Base-by-base conservation (phyloP, 1,284 basidiomycete genomes). In the Ganoderma meredithae region DNA sequence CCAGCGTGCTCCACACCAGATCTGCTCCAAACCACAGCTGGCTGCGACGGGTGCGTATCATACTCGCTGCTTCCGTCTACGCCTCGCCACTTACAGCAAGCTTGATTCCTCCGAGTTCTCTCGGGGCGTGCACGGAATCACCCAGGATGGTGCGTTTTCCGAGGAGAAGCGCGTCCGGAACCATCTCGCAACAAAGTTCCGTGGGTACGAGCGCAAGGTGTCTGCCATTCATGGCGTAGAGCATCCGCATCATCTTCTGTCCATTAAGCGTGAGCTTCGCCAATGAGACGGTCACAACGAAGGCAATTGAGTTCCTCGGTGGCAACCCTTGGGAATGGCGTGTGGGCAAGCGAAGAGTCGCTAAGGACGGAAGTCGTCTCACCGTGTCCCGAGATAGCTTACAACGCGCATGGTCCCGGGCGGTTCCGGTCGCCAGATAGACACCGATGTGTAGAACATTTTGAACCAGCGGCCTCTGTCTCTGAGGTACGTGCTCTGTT, bases 281-380 rank as follows among this genome's bases (percentile, higher is more conserved):
- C 47, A 22, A 49, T 10, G 47, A n/a, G 47, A 22, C 27, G 12
- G 52, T 27, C 27, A 13, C 27, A 19, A 27, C 5, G 52, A 55
- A 52, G 52, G 25, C 12, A 55, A 55, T 55, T 55, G 27, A 55
- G 52, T 55, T 55, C 7, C 52, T 55, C 52, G 27, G 52, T 55
- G 52, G 52, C 52, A 55, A 52, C 47, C 52, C 52, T 55, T 33
- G 52, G 31, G 52, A 33, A 55, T 17, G 27, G 17, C 22, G 47
- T 41, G 22, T n/a, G 40, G 22, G 22, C 39, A 41, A 52, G 47
- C 47, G 47, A 52, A 52, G 47, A 52, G 36, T 43, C 22, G 9
- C n/a, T 40, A 60, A 31, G 31, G 31, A 3, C 9, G 36, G 12
- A 13, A 43, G 8, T 25, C 25, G 15, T 13, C 25, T 31, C 27